Evolutionary conservation across 202 grass and related monocot species (phyloP).

Genomic region (Carex sylvatica): DNA sequence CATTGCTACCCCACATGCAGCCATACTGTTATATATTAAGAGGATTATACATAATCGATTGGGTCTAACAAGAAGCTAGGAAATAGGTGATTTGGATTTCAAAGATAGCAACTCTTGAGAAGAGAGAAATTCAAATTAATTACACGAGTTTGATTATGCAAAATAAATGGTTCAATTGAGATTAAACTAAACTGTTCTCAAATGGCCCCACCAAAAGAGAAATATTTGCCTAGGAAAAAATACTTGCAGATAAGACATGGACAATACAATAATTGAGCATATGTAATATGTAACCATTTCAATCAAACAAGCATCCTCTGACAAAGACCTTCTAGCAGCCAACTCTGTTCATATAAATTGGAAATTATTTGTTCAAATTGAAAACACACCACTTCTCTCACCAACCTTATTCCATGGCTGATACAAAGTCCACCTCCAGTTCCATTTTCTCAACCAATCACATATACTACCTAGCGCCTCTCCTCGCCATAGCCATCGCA

Average conservation of each 20-base stretch:
- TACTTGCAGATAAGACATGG: background rate
- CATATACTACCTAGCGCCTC: constrained; percentile 26
- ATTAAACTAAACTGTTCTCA: background rate
- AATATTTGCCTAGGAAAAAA: background rate
- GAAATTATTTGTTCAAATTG: background rate
- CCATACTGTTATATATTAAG: background rate
- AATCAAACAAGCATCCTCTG: constrained; percentile 15
- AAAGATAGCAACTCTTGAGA: background rate
- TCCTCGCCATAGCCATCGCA: constrained; percentile 14
- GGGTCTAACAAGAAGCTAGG: background rate
- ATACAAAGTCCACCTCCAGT: constrained; percentile 22
- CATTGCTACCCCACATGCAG: background rate
- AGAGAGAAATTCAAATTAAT: background rate
- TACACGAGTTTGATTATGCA: background rate
- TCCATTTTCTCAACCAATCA: constrained; percentile 24
- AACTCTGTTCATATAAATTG: constrained; percentile 15
- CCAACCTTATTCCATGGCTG: constrained; percentile 23
- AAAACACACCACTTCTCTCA: constrained; percentile 1
- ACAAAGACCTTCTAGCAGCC: constrained; percentile 19
- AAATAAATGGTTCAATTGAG: background rate
- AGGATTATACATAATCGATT: background rate
- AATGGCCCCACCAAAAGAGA: background rate
- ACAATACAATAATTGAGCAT: background rate
- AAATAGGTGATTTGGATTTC: background rate
- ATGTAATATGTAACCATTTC: background rate